Conservation (phyloP, 768 basidiomycete genomes). For the Phlegmacium glaucopus region DNA sequence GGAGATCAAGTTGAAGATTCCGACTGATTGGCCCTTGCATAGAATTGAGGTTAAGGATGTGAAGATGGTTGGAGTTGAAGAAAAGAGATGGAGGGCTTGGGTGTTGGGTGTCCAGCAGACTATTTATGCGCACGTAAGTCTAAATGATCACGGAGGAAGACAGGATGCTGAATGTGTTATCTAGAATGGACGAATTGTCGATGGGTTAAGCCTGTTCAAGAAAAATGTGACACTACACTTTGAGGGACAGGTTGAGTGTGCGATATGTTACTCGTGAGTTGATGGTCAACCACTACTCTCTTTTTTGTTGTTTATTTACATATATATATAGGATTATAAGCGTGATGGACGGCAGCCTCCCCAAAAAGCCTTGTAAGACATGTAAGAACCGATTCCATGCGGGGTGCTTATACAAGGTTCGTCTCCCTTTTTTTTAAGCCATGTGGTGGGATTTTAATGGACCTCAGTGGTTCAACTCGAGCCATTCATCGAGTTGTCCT, state of each 20-base stretch:
- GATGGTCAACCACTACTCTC: neutral
- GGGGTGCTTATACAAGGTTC: conserved; percentile 84
- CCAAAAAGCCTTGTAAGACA: conserved; percentile 88
- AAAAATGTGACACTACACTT: conserved; percentile 93
- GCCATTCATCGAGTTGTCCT: conserved; percentile 89
- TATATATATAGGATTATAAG: conserved; percentile 72
- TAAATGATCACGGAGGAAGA: neutral
- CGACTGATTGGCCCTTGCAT: conserved; percentile 87
- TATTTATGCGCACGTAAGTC: conserved; percentile 77
- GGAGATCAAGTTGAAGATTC: conserved; percentile 84
- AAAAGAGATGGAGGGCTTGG: conserved; percentile 92
- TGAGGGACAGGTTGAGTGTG: conserved; percentile 93
- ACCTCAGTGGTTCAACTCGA: conserved; percentile 80
- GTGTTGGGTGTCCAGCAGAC: conserved; percentile 88
- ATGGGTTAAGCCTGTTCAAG: conserved; percentile 87
- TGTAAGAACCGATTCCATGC: conserved; percentile 95
- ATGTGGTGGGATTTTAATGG: neutral
- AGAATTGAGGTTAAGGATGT: conserved; percentile 85
- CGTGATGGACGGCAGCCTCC: conserved; percentile 82
- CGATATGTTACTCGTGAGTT: conserved; percentile 90
- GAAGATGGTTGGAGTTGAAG: conserved; percentile 82
- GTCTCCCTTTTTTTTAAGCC: conserved; percentile 13
- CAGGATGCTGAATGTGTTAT: neutral
- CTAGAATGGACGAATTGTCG: conserved; percentile 87
- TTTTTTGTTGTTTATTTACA: neutral